Base-by-base conservation (phyloP, 2,329 filamentous ascomycete genomes). In the Aureobasidium melanogenum region DNA sequence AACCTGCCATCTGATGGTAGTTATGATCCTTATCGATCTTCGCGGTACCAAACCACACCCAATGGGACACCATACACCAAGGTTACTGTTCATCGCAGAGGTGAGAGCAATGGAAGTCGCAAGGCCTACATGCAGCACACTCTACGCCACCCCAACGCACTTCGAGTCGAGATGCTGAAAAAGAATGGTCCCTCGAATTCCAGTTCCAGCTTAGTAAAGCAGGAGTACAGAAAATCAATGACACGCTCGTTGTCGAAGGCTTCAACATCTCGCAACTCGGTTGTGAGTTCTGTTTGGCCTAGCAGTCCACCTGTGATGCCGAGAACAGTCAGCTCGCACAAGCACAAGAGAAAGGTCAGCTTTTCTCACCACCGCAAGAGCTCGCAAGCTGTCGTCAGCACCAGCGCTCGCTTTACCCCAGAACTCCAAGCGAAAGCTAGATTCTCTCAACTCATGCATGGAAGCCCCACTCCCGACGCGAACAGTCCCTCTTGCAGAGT, bases 21-120 rank as follows among this genome's bases (percentile, higher is more conserved):
- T 72, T 96, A 96, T 67, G 92, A 96, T 71, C 91, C 91, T 0
- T 96, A 88, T 72, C 84, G 89, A 68, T 84, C 88, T 5, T 91
- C 88, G 2, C 80, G 82, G 65, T 76, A 81, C 60, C 76, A 78
- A 24, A 75, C 82, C 56, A 63, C 73, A 14, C 59, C 59, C 17
- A 52, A 58, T 22, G 61, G 43, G 44, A 64, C 56, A 36, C 60
- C 44, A 63, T 85, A 85, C 67, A 81, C 86, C 32, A 88, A 84
- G 67, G 83, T 91, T 56, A 84, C 84, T 0, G 79, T 94, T 51
- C 87, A 91, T 68, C 83, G 85, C 9, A 69, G 65, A 32, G 54
- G 75, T 70, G 60, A 56, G 43, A 61, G 65, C 70, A 63, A 72
- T 68, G 74, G 71, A 22, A 75, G 71, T 32, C 64, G 68, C 15